Conservation (phyloP, 176 grass and related monocot species). For the Ananas comosus region DNA sequence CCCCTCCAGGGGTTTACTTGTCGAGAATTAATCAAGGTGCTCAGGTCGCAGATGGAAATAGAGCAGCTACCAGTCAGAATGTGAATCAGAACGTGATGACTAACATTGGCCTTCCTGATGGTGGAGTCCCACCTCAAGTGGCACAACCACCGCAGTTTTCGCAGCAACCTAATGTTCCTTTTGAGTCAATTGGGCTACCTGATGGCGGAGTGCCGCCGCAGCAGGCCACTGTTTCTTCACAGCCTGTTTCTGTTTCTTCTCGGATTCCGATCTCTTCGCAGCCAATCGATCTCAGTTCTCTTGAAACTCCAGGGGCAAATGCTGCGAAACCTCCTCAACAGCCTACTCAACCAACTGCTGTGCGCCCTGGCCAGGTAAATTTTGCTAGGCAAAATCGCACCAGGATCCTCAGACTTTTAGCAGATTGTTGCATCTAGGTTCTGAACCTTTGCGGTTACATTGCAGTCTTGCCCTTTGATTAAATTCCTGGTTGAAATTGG, state of each 20-base stretch:
- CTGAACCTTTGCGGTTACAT: too few species aligned
- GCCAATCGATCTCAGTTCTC: slow-evolving; percentile 83
- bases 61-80: slow-evolving; percentile 40
- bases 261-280: slow-evolving; percentile 43
- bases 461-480: too few species aligned
- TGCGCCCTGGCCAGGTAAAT: slow-evolving; percentile 86
- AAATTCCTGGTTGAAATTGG: too few species aligned
- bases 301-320: slow-evolving; percentile 47
- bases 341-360: slow-evolving; percentile 58
- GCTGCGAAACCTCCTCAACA: slow-evolving; percentile 37
- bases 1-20: slow-evolving; percentile 60
- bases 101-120: slow-evolving; percentile 76
- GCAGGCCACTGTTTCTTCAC: slow-evolving; percentile 30
- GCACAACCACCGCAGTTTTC: slow-evolving; percentile 33
- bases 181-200: slow-evolving; percentile 56
- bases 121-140: slow-evolving; percentile 72
- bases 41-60: slow-evolving; percentile 25
- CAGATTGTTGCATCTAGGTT: neutral
- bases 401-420: neutral
- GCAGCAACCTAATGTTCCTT: slow-evolving; percentile 41
- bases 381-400: slow-evolving; percentile 2
- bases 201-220: slow-evolving; percentile 71
- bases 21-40: slow-evolving; percentile 54
- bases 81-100: slow-evolving; percentile 61
- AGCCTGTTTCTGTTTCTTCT: slow-evolving; percentile 40